Conservation (phyloP, 495 filamentous ascomycete genomes). For the Cercophora newfieldiana region DNA sequence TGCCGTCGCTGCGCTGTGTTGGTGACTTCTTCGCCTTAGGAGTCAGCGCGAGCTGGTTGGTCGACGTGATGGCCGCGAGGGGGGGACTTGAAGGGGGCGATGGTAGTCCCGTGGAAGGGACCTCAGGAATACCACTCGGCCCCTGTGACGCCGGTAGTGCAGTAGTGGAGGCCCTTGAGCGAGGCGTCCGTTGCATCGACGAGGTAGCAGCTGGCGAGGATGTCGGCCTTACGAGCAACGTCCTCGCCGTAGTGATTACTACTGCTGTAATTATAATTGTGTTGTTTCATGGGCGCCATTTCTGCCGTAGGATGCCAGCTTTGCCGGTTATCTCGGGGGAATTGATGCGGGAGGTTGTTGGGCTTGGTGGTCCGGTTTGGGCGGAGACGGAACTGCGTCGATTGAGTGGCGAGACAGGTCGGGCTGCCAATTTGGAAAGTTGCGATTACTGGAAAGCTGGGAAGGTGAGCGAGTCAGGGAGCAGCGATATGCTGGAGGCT, state of each 20-base stretch:
- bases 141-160: constrained; percentile 74
- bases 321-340: constrained; percentile 16
- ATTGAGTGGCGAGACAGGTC: not conserved
- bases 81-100: constrained; percentile 79
- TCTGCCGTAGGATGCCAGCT: constrained; percentile 41
- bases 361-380: not conserved
- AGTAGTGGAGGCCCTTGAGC: constrained; percentile 85
- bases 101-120: constrained; percentile 73
- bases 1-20: constrained; percentile 34
- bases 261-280: constrained; percentile 69
- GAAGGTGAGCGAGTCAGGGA: not conserved
- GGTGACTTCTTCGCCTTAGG: constrained; percentile 46
- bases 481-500: not conserved
- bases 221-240: constrained; percentile 58
- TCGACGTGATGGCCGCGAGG: constrained; percentile 64
- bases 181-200: constrained; percentile 53
- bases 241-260: constrained; percentile 61
- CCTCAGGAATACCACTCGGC: constrained; percentile 98
- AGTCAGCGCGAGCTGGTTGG: constrained; percentile 60
- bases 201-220: constrained; percentile 85
- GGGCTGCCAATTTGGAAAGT: not conserved
- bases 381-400: not conserved
- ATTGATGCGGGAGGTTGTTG: not conserved
- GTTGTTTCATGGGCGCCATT: constrained; percentile 65
- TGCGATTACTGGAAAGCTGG: not conserved